phyloP scores from a whole-genome alignment of 805 yeast genomes.

The Candida maesae region DNA sequence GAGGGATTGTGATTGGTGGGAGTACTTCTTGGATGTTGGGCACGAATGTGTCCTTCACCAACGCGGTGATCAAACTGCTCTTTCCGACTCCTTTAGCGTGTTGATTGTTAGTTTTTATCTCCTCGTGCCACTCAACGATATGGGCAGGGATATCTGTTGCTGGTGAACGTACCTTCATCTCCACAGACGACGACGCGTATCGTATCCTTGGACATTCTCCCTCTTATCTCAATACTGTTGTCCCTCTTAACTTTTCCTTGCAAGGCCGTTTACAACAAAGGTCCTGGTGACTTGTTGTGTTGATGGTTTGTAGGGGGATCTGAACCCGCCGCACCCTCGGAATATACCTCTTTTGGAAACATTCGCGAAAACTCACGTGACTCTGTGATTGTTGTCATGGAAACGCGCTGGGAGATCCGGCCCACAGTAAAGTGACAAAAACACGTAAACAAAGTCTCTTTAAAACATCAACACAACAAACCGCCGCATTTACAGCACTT shows the following conservation, averaged over 20 bases:
- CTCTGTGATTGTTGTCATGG: conserved; percentile 6
- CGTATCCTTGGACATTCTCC: conserved; percentile 34
- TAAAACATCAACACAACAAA: background rate
- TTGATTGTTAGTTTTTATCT: background rate
- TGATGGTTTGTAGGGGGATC: too few species aligned
- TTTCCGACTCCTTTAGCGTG: conserved; percentile 64
- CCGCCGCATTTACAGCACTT: too few species aligned
- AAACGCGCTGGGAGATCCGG: background rate
- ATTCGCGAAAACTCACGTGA: background rate
- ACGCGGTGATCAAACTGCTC: conserved; percentile 70
- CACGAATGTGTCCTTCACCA: conserved; percentile 78
- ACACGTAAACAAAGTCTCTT: background rate
- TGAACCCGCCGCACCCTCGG: too few species aligned
- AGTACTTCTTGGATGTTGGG: conserved; percentile 73
- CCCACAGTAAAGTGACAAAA: background rate
- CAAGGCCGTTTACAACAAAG: too few species aligned
- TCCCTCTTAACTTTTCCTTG: too few species aligned
- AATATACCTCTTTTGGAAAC: background rate
- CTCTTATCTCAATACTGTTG: too few species aligned
- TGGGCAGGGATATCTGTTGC: background rate
- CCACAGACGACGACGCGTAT: conserved; percentile 90
- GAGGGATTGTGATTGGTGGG: conserved; percentile 82
- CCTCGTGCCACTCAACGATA: background rate
- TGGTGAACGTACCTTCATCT: conserved; percentile 61
- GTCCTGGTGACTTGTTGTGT: too few species aligned